Conservation (phyloP, 768 basidiomycete genomes). For the Gloeopeniophorella convolvens region DNA sequence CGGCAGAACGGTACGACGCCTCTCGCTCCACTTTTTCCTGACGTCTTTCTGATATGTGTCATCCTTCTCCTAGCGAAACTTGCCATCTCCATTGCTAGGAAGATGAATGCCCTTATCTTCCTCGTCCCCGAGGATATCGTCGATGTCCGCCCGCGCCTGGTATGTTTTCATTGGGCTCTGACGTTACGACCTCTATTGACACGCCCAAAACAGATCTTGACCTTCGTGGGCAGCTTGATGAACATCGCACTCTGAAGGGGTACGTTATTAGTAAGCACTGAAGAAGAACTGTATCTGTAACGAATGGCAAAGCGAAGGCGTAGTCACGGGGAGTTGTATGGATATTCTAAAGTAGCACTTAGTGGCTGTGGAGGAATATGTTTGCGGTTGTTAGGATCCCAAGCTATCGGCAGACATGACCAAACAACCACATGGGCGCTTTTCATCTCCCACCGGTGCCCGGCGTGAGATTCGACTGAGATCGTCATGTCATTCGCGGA, state of each 20-base stretch:
- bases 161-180: conserved; percentile 28
- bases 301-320: not conserved
- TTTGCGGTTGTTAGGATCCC: conserved; percentile 22
- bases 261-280: conserved; percentile 5
- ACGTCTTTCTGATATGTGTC: not conserved
- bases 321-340: not conserved
- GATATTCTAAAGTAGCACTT: conserved; percentile 3
- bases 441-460: no score
- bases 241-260: conserved; percentile 42
- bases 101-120: conserved; percentile 95
- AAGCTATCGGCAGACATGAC: no score
- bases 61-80: conserved; percentile 66
- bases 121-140: conserved; percentile 96
- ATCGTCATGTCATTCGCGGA: conserved; percentile 17
- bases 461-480: no score
- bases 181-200: not conserved
- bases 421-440: no score
- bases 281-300: not conserved
- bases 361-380: conserved; percentile 7
- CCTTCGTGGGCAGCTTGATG: conserved; percentile 94
- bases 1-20: conserved; percentile 74
- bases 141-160: conserved; percentile 84
- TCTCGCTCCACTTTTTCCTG: no score
- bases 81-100: conserved; percentile 97
- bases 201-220: conserved; percentile 60